Conservation (phyloP, 164 flowering plant genomes). For the Vitis amurensis region DNA sequence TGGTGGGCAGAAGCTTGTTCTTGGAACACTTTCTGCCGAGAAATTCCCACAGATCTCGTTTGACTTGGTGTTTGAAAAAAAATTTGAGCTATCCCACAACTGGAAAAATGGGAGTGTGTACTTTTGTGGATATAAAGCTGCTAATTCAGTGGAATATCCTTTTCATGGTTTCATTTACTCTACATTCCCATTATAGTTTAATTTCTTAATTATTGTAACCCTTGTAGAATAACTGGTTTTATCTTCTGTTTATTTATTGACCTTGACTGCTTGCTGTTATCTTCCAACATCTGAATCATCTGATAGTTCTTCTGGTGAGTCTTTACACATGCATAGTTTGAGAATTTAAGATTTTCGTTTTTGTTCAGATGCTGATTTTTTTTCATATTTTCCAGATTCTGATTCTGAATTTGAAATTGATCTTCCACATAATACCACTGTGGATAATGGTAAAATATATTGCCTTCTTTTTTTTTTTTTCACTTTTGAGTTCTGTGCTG, state of each 20-base stretch:
- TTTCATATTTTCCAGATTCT: conserved; percentile 4
- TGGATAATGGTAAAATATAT: conserved; percentile 6
- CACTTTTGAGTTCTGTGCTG: background rate
- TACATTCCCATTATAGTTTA: too few relatives aligned
- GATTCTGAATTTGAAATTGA: conserved; percentile 11
- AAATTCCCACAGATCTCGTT: conserved; percentile 43
- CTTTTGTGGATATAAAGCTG: conserved; percentile 43
- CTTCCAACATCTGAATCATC: conserved; percentile 3
- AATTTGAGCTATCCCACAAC: conserved; percentile 54
- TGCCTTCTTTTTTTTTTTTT: background rate
- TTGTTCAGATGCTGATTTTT: background rate
- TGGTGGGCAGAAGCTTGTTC: conserved; percentile 41
- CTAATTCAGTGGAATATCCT: conserved; percentile 33
- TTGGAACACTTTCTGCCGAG: conserved; percentile 44
- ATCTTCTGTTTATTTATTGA: background rate
- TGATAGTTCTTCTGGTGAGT: conserved; percentile 26
- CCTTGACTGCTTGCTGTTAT: conserved; percentile 23
- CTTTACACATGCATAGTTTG: background rate
- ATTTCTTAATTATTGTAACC: too few relatives aligned
- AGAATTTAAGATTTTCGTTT: too few relatives aligned
- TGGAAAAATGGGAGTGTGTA: conserved; percentile 55
- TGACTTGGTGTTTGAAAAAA: conserved; percentile 45
- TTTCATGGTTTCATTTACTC: background rate
- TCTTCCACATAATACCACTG: background rate
- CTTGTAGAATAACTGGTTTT: background rate